Evolutionary conservation across 2,329 filamentous ascomycete species (phyloP).

Genomic region (Clonostachys solani): DNA sequence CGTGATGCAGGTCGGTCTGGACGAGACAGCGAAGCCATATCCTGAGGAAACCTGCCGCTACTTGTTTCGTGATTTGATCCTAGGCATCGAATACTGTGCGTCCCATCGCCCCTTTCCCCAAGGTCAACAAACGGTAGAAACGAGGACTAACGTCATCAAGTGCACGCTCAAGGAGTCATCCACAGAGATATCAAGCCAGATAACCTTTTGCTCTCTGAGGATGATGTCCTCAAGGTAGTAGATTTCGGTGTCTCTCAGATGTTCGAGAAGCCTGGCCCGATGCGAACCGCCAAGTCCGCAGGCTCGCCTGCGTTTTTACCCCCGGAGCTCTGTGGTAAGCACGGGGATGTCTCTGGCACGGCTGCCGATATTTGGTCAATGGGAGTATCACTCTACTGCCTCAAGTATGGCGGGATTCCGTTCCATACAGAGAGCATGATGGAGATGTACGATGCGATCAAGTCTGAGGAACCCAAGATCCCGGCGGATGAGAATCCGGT

Average conservation of each 20-base stretch:
- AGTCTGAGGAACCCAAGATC: slow-evolving; percentile 60
- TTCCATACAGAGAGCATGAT: slow-evolving; percentile 77
- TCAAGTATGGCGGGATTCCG: slow-evolving; percentile 83
- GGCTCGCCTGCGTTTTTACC: slow-evolving; percentile 94
- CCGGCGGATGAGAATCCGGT: slow-evolving; percentile 59
- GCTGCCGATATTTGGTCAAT: slow-evolving; percentile 98
- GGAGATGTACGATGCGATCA: slow-evolving; percentile 87
- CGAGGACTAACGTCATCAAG: slow-evolving; percentile 29
- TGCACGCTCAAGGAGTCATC: slow-evolving; percentile 91
- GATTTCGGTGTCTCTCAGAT: slow-evolving; percentile 99
- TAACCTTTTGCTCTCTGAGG: slow-evolving; percentile 84
- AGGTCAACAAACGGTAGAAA: neutral
- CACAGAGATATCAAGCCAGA: slow-evolving; percentile 98
- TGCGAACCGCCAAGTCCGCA: slow-evolving; percentile 89
- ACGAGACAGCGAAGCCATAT: slow-evolving; percentile 78
- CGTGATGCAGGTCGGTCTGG: slow-evolving; percentile 92
- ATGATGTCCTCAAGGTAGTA: slow-evolving; percentile 93
- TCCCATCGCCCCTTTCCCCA: slow-evolving; percentile 10
- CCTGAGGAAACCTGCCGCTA: slow-evolving; percentile 75
- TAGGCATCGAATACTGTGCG: slow-evolving; percentile 89
- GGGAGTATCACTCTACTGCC: slow-evolving; percentile 91
- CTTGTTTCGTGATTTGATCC: slow-evolving; percentile 92
- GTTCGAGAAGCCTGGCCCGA: slow-evolving; percentile 81
- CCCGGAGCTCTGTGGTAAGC: slow-evolving; percentile 84
- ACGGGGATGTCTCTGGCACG: slow-evolving; percentile 82